Evolutionary conservation across 257 asterid species (phyloP), one percentile per base, ranked within the genome.

Genomic region (Gentiana macrophylla): DNA sequence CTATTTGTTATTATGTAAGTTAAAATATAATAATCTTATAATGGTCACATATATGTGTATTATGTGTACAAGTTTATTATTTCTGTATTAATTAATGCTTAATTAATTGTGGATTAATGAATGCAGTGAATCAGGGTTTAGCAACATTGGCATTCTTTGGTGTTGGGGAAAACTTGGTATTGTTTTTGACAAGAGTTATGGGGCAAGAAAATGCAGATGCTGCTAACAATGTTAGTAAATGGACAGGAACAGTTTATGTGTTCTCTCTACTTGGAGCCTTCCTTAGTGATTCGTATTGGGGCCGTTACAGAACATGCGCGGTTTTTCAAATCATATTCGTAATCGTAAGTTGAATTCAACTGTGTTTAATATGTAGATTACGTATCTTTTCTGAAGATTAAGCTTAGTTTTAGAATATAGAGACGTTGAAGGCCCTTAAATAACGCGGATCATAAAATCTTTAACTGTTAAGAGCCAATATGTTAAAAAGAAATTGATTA

Each of bases 61-160:
- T 24, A 24, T 24, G 24, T 24, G 24, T 24, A 24, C 46, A 41
- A 7, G 9, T 2, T 46, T n/a, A 49, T 57, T 3, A 15, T 53
- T 57, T 7, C 12, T 6, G 2, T 64, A 43, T 12, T 10, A 8
- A 5, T 3, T 2, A 37, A 12, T 43, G 37, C 35, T 9, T 6
- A 24, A 44, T 43, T 6, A 0, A 13, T 32, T 50, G 37, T 2
- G 49, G 47, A 66, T 45, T 5, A 5, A 2, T 41, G 8, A 5
- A 41, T 41, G 9, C 84, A 89, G 95, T 84, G 78, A 90, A 90
- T 62, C 95, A 90, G 77, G 97, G 95, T 2, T 88, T 89, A 10
- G 97, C 90, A 0, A 89, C 97, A 6, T 86, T 89, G 0, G 94
- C 97, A 47, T 89, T 89, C 70, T 89, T 89, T 44, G 97, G 97